Base-by-base conservation (phyloP, 2,329 filamentous ascomycete genomes). In the Dactylellina drechsleri region DNA sequence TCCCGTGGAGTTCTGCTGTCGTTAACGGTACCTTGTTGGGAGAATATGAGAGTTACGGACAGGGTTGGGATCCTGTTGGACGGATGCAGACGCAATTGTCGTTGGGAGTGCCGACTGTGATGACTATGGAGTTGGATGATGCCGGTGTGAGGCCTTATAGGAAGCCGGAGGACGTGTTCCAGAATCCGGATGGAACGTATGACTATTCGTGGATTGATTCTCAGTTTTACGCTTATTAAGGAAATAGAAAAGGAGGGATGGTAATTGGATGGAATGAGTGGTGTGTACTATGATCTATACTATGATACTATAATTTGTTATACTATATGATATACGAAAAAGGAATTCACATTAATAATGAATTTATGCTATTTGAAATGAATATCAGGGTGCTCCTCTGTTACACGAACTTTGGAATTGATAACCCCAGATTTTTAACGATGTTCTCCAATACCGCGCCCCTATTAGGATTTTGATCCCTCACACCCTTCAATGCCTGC, bases 11-110 rank as follows among this genome's bases (percentile, higher is more conserved):
- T 13, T 74, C 79, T 23, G 83, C 83, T 81, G 56, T 83, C 80
- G 76, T 80, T 83, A 84, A 82, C 57, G 79, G 83, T 31, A 88
- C 87, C 0, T 82, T 86, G 4, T 86, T 87, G 86, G 87, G 86
- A 0, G 86, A 87, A 77, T 88, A 85, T 80, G 79, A 82, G 26
- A 80, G 83, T 23, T 84, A 80, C 54, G 87, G 87, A 0, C 85
- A 86, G 0, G 87, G 87, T 0, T 87, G 84, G 79, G 84, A 88
- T 77, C 78, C 80, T n/a, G 83, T 82, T 0, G 86, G 83, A 0
- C 80, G 86, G 53, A 65, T 81, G 36, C 31, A 18, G 62, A 62
- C 62, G 4, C 68, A 73, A 18, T 41, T 56, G 20, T 61, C 59
- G 49, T 23, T 49, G 20, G 68, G 68, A 13, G 61, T 73, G 28